Base-by-base conservation (phyloP, 257 asterid species). In the Petrea volubilis region DNA sequence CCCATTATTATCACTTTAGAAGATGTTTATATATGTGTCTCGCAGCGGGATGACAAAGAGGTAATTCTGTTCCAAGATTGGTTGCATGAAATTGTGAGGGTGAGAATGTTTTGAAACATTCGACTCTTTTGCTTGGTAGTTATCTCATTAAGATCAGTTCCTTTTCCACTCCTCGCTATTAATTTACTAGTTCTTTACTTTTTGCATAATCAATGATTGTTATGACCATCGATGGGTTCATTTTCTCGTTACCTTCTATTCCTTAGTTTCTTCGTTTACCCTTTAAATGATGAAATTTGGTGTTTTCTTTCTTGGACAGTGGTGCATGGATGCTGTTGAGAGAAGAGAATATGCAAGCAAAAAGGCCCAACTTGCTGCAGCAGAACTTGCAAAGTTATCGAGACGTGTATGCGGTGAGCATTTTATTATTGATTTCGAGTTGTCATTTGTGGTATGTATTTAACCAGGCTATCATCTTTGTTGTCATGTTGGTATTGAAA, bases 361-460 rank as follows among this genome's bases (percentile, higher is more conserved):
- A 81, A 94, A 83, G 88, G 98, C 97, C 72, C 90, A 88, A 82
- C 96, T 94, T 78, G 98, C 97, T 70, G 95, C 98, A n/a, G 98
- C 98, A 10, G 98, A 94, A 82, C 97, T 94, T 70, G 96, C 95
- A 66, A 94, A 94, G 83, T 82, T 94, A 73, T 94, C 98, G 17
- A 89, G 91, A 80, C 96, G 98, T 57, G 97, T 94, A 43, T 94
- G 97, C 80, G 98, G 98, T 93, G 81, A 82, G 97, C 60, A 76
- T 71, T 50, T 58, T 81, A 78, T 49, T 47, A 38, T 82, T 9
- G 15, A 7, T 11, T 49, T 66, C n/a, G 2, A n/a, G 62, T 46
- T 59, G 67, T 43, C 57, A 43, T 43, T 52, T 20, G 1, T 50
- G 57, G 65, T 21, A 23, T 47, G 65, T 65, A 15, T 60, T 27